A percentile compares a stretch with the other conserved stretches of the same genome.
Evolutionary conservation across 495 filamentous ascomycete genomes (phyloP).

Genomic region (Tuber aestivum): DNA sequence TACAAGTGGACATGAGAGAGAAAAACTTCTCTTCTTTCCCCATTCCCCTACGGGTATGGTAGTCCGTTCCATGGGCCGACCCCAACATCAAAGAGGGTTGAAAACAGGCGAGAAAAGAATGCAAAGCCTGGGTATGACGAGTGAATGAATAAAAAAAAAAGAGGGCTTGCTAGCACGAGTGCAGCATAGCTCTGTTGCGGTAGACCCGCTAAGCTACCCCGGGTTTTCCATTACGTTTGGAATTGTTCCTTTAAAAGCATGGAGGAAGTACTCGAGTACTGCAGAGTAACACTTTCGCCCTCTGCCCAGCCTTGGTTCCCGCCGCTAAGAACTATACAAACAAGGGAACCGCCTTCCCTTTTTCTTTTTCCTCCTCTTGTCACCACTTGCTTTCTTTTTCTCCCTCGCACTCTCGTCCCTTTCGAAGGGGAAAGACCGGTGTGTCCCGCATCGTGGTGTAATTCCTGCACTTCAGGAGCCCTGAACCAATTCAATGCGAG

Average conservation of each 20-base stretch:
- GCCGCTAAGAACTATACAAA: conserved; percentile 4
- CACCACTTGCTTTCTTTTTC: background rate
- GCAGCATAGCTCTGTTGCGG: background rate
- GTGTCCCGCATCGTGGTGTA: background rate
- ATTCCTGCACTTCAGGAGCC: background rate
- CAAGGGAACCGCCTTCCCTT: background rate
- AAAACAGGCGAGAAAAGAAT: background rate
- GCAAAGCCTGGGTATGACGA: background rate
- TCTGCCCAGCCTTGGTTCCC: background rate
- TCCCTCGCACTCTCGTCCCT: background rate
- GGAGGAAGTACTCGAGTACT: background rate
- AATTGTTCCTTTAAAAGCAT: conserved; percentile 12
- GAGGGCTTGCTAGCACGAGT: background rate
- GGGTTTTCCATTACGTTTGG: conserved; percentile 36
- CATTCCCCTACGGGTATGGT: background rate
- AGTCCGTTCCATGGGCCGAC: background rate
- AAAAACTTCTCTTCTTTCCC: background rate
- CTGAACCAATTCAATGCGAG: background rate
- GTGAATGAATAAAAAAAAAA: background rate
- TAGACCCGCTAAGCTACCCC: conserved; percentile 22
- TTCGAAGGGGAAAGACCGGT: background rate
- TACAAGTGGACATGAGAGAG: background rate
- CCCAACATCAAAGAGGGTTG: background rate
- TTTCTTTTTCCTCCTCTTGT: background rate
- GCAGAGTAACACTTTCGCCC: background rate